A percentile compares a stretch with the other conserved stretches of the same genome.
Conservation (phyloP, 2,329 filamentous ascomycete genomes). For the Colletotrichum caudatum region DNA sequence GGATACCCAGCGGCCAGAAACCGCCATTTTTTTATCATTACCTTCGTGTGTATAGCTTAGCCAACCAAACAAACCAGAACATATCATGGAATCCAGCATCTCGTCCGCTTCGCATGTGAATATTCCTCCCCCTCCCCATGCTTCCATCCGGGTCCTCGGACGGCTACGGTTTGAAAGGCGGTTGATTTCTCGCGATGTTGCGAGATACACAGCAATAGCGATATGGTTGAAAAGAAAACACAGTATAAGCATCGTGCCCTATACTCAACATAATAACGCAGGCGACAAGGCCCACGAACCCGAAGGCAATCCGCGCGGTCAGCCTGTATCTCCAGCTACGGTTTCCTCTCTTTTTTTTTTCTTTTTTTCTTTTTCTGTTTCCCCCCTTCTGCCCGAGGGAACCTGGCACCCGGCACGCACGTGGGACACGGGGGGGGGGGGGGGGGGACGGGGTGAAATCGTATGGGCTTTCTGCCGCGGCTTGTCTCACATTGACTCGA, state of each 20-base stretch:
- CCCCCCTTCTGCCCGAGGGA: no score
- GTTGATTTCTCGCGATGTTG: no score
- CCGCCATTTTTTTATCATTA: neutral
- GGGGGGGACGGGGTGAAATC: no score
- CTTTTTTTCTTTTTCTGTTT: neutral
- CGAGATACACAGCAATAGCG: no score
- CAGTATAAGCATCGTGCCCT: no score
- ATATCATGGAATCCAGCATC: constrained; percentile 5
- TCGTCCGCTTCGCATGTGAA: neutral
- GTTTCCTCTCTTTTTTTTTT: neutral
- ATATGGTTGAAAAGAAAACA: no score
- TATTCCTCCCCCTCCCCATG: no score
- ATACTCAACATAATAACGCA: no score
- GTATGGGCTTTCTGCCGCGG: neutral
- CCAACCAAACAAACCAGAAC: neutral
- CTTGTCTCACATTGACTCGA: neutral
- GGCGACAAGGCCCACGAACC: no score
- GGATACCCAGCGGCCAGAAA: constrained; percentile 32
- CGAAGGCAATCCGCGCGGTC: constrained; percentile 2
- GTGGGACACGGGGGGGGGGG: no score
- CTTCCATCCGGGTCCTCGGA: no score
- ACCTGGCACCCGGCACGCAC: neutral
- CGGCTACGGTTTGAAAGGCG: no score
- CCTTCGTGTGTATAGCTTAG: constrained; percentile 13
- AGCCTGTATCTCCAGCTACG: constrained; percentile 1